Percentiles rank a stretch among this genome's conserved stretches.
These are phyloP conservation scores for Lipomyces kockii DNA, from an alignment of 805 yeast species.

Conservation along the genomic window DNA sequence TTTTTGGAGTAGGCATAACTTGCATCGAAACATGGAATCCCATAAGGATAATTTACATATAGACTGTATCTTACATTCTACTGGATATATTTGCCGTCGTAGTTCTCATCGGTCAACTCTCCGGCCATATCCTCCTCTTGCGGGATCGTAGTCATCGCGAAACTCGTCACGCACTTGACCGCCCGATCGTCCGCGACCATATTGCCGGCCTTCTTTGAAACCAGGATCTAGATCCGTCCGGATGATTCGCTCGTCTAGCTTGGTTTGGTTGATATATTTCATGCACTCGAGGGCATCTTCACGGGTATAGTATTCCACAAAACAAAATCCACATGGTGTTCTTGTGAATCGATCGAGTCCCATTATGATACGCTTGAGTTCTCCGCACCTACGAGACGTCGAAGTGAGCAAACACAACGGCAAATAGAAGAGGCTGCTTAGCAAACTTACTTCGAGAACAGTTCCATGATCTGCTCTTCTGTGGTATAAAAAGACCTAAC, in stretches of 20 bases:
- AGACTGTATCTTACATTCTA: neutral
- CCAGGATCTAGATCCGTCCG: slow-evolving; percentile 96
- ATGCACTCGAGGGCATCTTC: slow-evolving; percentile 80
- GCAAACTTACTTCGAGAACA: slow-evolving; percentile 67
- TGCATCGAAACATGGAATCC: neutral
- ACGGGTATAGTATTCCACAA: slow-evolving; percentile 73
- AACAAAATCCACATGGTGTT: slow-evolving; percentile 97
- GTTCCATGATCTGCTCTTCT: slow-evolving; percentile 90
- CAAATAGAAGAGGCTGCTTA: neutral
- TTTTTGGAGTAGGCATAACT: neutral
- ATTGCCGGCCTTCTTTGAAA: slow-evolving; percentile 92
- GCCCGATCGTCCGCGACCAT: slow-evolving; percentile 90
- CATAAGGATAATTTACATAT: neutral
- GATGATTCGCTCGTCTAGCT: slow-evolving; percentile 78
- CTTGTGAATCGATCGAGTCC: slow-evolving; percentile 88
- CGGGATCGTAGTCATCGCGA: slow-evolving; percentile 51
- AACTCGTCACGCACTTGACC: slow-evolving; percentile 85
- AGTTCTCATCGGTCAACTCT: neutral
- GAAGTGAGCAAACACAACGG: neutral
- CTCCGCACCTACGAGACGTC: slow-evolving; percentile 52
- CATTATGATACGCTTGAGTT: slow-evolving; percentile 82
- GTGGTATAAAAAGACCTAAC: slow-evolving; percentile 76
- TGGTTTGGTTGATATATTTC: slow-evolving; percentile 79
- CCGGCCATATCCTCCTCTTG: slow-evolving; percentile 51
- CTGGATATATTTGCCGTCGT: neutral